These are phyloP conservation scores for Chimonanthus praecox DNA, from an alignment of 164 flowering plant species.

Conservation along the genomic window DNA sequence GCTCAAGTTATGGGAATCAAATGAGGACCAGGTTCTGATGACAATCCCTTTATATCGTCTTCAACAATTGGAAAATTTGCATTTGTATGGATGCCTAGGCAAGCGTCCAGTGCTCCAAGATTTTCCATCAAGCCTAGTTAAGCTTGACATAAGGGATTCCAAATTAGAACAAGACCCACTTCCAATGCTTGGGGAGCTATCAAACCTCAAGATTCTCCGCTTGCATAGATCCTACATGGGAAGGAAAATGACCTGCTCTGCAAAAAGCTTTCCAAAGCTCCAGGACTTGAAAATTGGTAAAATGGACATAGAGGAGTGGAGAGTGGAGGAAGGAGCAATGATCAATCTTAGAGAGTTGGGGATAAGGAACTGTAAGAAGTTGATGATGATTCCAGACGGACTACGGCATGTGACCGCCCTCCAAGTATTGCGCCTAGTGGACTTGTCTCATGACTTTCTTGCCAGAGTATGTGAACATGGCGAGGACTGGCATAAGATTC, in stretches of 20 bases:
- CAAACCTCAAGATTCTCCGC: not conserved
- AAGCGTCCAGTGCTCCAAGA: no score
- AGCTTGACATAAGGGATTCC: not conserved
- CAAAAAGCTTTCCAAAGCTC: conserved; percentile 19
- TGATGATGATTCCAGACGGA: conserved; percentile 27
- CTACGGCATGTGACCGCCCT: conserved; percentile 18
- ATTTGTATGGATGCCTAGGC: not conserved
- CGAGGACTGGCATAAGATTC: conserved; percentile 11
- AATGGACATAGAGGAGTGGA: conserved; percentile 20
- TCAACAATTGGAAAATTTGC: not conserved
- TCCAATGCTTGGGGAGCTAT: not conserved
- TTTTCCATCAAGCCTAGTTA: not conserved
- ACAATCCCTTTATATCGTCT: not conserved
- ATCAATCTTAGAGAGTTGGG: conserved; percentile 11
- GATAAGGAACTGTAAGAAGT: not conserved
- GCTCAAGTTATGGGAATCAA: not conserved
- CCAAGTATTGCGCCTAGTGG: conserved; percentile 7
- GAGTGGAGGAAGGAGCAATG: conserved; percentile 26
- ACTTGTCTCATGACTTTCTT: conserved; percentile 11
- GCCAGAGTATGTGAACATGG: conserved; percentile 2
- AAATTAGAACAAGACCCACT: not conserved
- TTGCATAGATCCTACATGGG: not conserved
- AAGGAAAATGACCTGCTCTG: conserved; percentile 2
- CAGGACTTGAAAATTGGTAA: not conserved
- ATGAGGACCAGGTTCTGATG: not conserved